Conservation (phyloP, 2,329 filamentous ascomycete species). For the Xylariaceae sp. region DNA sequence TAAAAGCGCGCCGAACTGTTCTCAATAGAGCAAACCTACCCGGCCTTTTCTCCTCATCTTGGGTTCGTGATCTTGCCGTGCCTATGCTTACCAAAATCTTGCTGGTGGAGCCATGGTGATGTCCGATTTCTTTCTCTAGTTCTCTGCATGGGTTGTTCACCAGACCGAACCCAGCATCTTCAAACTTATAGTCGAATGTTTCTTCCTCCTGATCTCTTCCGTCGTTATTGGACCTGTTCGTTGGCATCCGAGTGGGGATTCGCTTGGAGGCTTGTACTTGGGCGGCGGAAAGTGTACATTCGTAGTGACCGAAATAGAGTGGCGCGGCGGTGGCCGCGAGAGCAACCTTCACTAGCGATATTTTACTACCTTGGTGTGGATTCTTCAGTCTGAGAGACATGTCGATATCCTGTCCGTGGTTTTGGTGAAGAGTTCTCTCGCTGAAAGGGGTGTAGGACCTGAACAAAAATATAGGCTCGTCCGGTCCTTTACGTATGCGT, state of each 20-base stretch:
- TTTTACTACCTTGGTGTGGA: neutral
- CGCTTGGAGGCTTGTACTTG: neutral
- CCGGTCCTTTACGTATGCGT: neutral
- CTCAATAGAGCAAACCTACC: no score
- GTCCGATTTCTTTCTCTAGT: constrained; percentile 6
- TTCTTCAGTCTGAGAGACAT: neutral
- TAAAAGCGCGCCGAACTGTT: no score
- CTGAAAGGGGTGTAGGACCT: constrained; percentile 8
- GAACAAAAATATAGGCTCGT: constrained; percentile 1
- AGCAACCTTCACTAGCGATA: constrained; percentile 9
- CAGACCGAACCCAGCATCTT: constrained; percentile 11
- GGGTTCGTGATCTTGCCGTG: constrained; percentile 4
- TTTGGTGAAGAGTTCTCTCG: neutral
- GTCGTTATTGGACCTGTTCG: neutral
- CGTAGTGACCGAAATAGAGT: constrained; percentile 11
- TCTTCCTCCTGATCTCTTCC: neutral
- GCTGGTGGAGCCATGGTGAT: constrained; percentile 1
- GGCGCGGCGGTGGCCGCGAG: constrained; percentile 15
- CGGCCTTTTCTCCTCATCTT: neutral
- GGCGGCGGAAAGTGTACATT: neutral
- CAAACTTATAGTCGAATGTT: constrained; percentile 1
- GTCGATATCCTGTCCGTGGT: neutral
- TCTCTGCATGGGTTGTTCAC: constrained; percentile 14
- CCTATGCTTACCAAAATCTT: constrained; percentile 12
- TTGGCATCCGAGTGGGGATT: neutral